These are phyloP conservation scores for Phytophthora melonis DNA, from an alignment of 352 stramenopile species.

Conservation along the genomic window DNA sequence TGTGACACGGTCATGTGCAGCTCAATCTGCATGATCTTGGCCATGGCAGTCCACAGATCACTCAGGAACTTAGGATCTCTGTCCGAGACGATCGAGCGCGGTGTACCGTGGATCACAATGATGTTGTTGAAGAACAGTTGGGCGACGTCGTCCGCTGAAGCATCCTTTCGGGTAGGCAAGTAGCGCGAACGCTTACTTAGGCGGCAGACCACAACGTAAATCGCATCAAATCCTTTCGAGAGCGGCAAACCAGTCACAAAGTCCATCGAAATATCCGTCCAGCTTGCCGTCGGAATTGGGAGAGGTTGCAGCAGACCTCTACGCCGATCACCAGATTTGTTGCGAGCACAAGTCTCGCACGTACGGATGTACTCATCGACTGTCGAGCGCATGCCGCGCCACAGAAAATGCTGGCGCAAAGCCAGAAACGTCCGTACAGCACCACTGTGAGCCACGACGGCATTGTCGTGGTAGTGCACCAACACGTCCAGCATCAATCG, in stretches of 20 bases:
- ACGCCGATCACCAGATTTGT: not conserved
- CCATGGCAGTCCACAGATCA: not conserved
- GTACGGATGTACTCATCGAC: not conserved
- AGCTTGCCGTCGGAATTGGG: not conserved
- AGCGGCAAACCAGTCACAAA: not conserved
- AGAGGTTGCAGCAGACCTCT: not conserved
- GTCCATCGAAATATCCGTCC: not conserved
- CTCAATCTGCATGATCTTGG: not conserved
- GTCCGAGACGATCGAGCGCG: not conserved
- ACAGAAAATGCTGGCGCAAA: not conserved
- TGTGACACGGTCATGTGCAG: slow-evolving; percentile 8
- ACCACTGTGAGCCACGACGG: not conserved
- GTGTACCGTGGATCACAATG: not conserved
- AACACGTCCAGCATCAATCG: not conserved
- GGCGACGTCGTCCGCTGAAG: not conserved
- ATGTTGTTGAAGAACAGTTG: slow-evolving; percentile 4
- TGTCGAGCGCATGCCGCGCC: not conserved
- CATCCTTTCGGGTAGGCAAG: not conserved
- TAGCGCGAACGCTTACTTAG: slow-evolving; percentile 1
- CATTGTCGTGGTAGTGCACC: not conserved
- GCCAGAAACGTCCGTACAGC: not conserved
- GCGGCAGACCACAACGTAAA: slow-evolving; percentile 1
- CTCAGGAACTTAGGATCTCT: not conserved
- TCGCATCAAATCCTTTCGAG: slow-evolving; percentile 6
- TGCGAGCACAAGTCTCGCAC: not conserved